Evolutionary conservation across 768 basidiomycete genomes (phyloP).

Genomic region (Podaxis mareebaensis): DNA sequence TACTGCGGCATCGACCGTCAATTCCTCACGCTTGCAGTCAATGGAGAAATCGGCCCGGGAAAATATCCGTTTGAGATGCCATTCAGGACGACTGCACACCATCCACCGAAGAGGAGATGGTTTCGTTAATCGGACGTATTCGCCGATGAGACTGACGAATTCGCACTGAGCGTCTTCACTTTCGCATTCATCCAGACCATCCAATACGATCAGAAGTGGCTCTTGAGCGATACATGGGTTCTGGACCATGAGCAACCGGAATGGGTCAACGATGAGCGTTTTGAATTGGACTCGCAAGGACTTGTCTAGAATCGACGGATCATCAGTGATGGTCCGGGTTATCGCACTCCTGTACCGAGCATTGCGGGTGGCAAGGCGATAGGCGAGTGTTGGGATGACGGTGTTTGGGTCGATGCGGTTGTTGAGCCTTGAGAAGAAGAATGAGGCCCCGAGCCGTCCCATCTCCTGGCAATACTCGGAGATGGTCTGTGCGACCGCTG

Average conservation of each 20-base stretch:
- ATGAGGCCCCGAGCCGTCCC: background rate
- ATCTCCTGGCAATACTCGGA: background rate
- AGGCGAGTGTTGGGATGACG: constrained; percentile 1
- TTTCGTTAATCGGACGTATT: background rate
- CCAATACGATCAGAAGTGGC: background rate
- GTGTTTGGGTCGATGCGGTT: background rate
- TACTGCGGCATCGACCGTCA: background rate
- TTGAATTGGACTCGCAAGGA: background rate
- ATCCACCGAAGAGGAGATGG: background rate
- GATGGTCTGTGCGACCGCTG: background rate
- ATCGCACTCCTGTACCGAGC: background rate
- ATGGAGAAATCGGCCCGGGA: background rate
- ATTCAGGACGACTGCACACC: background rate
- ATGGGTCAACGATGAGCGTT: background rate
- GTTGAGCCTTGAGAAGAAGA: constrained; percentile 2
- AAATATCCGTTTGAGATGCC: background rate
- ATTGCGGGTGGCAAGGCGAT: background rate
- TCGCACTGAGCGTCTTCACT: background rate
- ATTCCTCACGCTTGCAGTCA: background rate
- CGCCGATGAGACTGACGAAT: background rate
- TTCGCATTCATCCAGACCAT: background rate
- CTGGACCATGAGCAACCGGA: background rate
- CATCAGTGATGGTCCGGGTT: background rate
- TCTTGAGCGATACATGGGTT: background rate
- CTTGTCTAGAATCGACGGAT: background rate